Evolutionary conservation across 352 stramenopile species (phyloP), one percentile per base, ranked within the genome.

Genomic region (Pythium aristosporum): DNA sequence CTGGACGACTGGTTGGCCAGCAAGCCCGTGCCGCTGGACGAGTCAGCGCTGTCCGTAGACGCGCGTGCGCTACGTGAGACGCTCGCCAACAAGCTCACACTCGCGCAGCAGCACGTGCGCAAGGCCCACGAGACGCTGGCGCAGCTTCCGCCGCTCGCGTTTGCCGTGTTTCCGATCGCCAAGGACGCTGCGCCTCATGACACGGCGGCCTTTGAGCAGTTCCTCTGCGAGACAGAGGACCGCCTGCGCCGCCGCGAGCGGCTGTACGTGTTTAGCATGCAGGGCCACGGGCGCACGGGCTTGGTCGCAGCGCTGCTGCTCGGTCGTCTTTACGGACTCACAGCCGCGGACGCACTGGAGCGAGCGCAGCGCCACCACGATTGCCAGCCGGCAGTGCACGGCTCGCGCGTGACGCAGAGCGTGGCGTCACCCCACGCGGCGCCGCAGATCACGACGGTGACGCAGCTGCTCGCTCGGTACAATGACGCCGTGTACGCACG

Each of bases 181-280:
- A 73, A 79, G 5, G 71, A 89, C 56, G 63, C 69, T 7, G 65
- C 79, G 1, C 67, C 75, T 1, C 39, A 42, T 5, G 60, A 72
- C 21, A n/a, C 20, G 0, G 15, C 72, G 9, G 32, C 63, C 13
- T 20, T 88, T 8, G 53, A 76, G 9, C 6, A 28, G 13, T 75
- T 87, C 20, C 48, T 88, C 18, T 13, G 69, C 6, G 13, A 21
- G 0, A 52, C 92, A 11, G 86, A 95, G 57, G 57, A 70, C 8
- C 68, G 71, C 5, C 61, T 95, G 21, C 82, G 84, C 30, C 59
- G 44, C 0, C 68, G 73, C 8, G 73, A 87, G 49, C 86, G 77
- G 50, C n/a, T 95, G 13, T 93, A 89, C 58, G 56, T 91, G 2
- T 95, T 95, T 65, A 92, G 83, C 64, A 71, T 69, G 42, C 65